phyloP scores from a whole-genome alignment of 2,329 filamentous ascomycete species.

The Trichoderma breve region DNA sequence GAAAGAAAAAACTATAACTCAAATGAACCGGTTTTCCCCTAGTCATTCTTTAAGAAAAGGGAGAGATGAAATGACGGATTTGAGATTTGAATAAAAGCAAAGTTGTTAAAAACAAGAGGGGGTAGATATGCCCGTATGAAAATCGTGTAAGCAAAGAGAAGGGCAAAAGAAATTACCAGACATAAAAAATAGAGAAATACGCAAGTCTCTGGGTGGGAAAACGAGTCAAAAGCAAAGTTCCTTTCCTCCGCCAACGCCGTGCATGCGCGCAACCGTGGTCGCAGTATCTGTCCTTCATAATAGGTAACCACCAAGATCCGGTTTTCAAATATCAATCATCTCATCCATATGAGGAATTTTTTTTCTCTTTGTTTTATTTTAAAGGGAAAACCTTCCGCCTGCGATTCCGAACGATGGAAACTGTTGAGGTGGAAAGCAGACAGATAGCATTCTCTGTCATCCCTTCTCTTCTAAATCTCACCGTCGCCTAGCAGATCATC shows the following conservation, averaged over 20 bases:
- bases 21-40: background rate
- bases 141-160: background rate
- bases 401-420: background rate
- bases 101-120: background rate
- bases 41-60: background rate
- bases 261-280: background rate
- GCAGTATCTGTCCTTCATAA: background rate
- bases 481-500: conserved; percentile 31
- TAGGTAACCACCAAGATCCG: background rate
- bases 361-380: background rate
- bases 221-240: background rate
- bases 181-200: background rate
- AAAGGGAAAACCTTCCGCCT: background rate
- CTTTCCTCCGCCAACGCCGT: conserved; percentile 7
- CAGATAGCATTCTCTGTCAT: background rate
- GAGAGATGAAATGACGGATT: background rate
- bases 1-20: background rate
- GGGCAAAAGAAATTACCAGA: background rate
- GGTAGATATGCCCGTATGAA: background rate
- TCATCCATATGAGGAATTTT: background rate
- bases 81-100: background rate
- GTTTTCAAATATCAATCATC: background rate
- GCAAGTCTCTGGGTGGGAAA: background rate
- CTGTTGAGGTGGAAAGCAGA: background rate
- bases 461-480: conserved; percentile 32